Evolutionary conservation across 2,329 filamentous ascomycete genomes (phyloP).

Genomic region (Xylariaceae sp.): DNA sequence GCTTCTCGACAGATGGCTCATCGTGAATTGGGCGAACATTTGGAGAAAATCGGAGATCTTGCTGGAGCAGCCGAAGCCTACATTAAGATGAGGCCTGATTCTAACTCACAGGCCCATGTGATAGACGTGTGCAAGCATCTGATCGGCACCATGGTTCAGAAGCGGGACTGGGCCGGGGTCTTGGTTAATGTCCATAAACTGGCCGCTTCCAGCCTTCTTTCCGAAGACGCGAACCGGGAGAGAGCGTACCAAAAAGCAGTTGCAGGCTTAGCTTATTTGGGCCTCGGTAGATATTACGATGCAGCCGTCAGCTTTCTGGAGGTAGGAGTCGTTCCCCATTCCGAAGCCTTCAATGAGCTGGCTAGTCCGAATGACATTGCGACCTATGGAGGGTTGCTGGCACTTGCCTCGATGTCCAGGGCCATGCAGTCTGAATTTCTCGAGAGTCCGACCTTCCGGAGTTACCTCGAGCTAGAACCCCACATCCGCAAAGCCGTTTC

Average conservation of each 20-base stretch:
- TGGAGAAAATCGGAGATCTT: constrained; percentile 72
- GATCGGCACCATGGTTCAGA: constrained; percentile 68
- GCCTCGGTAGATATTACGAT: constrained; percentile 44
- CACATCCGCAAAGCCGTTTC: constrained; percentile 88
- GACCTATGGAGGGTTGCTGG: constrained; percentile 83
- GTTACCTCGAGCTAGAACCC: constrained; percentile 85
- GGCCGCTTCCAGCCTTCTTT: constrained; percentile 38
- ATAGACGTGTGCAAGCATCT: constrained; percentile 76
- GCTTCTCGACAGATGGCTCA: constrained; percentile 69
- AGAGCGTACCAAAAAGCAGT: constrained; percentile 49
- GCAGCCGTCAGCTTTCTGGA: constrained; percentile 69
- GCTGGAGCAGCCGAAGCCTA: constrained; percentile 70
- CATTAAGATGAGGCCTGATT: constrained; percentile 82
- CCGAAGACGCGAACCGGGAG: constrained; percentile 42
- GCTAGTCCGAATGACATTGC: constrained; percentile 83
- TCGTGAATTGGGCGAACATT: constrained; percentile 82
- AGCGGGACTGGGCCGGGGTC: constrained; percentile 70
- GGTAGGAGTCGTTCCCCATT: constrained; percentile 47
- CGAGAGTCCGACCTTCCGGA: constrained; percentile 74
- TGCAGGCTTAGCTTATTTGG: constrained; percentile 46
- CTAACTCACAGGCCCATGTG: constrained; percentile 77
- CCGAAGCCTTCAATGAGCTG: constrained; percentile 60
- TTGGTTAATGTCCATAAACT: constrained; percentile 59
- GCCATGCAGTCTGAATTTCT: constrained; percentile 74
- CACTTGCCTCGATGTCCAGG: constrained; percentile 84